These are phyloP conservation scores for Moringa oleifera DNA, from an alignment of 345 rosid species.

Conservation along the genomic window DNA sequence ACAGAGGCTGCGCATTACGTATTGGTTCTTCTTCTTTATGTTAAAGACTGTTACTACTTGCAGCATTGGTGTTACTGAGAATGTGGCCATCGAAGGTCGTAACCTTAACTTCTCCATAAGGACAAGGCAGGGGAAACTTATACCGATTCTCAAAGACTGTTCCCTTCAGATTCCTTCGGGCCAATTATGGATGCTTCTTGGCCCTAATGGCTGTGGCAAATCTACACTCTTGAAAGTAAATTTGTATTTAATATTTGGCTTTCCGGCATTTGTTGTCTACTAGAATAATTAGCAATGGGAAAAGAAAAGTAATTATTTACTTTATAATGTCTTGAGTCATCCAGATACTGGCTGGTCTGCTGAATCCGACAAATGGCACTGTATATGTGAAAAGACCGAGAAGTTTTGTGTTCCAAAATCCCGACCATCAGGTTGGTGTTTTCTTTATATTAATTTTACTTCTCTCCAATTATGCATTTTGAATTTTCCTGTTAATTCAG, in stretches of 20 bases:
- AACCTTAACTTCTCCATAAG: conserved; percentile 59
- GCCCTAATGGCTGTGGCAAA: conserved; percentile 97
- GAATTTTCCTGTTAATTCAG: not conserved
- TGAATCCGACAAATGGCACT: conserved; percentile 61
- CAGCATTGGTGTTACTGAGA: conserved; percentile 40
- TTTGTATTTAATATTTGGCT: not conserved
- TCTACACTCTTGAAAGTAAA: conserved; percentile 90
- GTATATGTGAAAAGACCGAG: conserved; percentile 56
- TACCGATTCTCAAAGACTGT: conserved; percentile 75
- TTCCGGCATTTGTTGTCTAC: not conserved
- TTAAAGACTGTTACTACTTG: not conserved
- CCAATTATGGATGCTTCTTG: conserved; percentile 91
- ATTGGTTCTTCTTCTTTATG: conserved; percentile 5
- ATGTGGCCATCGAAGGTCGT: conserved; percentile 48
- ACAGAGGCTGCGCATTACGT: conserved; percentile 6
- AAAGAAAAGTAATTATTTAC: not conserved
- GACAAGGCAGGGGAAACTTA: conserved; percentile 43
- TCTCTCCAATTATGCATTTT: too few relatives aligned
- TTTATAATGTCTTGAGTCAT: conserved; percentile 11
- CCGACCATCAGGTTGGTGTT: conserved; percentile 76
- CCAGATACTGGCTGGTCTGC: conserved; percentile 87
- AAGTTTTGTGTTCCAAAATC: conserved; percentile 89
- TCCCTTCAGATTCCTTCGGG: conserved; percentile 70
- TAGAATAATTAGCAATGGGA: not conserved
- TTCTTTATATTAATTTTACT: too few relatives aligned